Base-by-base conservation (phyloP, 2,329 filamentous ascomycete species). In the Aspergillus ruber region DNA sequence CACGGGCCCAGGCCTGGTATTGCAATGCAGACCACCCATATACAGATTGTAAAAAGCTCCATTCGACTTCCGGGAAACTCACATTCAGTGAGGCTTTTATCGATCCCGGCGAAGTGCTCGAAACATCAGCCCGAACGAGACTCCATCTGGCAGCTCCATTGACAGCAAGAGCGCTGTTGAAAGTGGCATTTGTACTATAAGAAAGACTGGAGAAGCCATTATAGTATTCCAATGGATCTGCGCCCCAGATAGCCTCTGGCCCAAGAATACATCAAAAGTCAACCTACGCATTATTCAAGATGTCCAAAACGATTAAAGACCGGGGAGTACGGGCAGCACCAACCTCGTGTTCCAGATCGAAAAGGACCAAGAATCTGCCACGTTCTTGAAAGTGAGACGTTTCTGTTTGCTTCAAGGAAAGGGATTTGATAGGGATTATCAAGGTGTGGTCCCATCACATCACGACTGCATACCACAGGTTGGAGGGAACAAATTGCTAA, bases 21-120 rank as follows among this genome's bases (percentile, higher is more conserved):
- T 82, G 79, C 10, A 78, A 63, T 15, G 76, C 76, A 42, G 78
- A 68, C 80, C 79, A 83, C 41, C 80, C 80, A 58, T 82, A 82
- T 10, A 81, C 64, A 10, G 68, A 62, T 51, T 76, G 74, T 38
- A 81, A 62, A 42, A 74, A 74, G 13, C 64, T 55, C 78, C 78
- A 81, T 50, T 81, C 71, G n/a, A 80, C 65, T 6, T 75, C 62
- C 7, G 71, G 66, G 55, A 79, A 81, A 20, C 58, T 57, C 21
- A 82, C 57, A 43, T 60, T 65, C 36, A 81, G 52, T 0, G 65
- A 64, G 13, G 66, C 66, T 52, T 66, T 69, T 17, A 65, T 61
- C 18, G 60, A 58, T 8, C 54, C 47, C 20, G 56, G 43, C 21
- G 60, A 53, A 23, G 50, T 57, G 9, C 53, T 51, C 2, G 59